phyloP scores from a whole-genome alignment of 2,329 filamentous ascomycete species.

The Teratosphaeria viscida region DNA sequence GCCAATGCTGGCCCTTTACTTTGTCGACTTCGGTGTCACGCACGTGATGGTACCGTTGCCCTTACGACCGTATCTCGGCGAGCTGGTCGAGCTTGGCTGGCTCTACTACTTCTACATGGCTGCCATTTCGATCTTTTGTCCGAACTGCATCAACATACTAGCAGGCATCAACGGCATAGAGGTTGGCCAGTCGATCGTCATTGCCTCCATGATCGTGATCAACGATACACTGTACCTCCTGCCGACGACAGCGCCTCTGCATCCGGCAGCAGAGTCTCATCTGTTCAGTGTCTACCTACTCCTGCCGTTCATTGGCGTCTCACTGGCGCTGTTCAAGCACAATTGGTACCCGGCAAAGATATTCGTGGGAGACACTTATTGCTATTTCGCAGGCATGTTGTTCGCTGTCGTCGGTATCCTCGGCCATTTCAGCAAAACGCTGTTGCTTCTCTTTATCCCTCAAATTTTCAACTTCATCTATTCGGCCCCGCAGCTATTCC shows the following conservation, averaged over 20 bases:
- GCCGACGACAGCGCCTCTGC: conserved; percentile 56
- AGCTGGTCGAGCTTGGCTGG: conserved; percentile 66
- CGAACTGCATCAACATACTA: conserved; percentile 99
- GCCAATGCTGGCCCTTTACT: conserved; percentile 91
- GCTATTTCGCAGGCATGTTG: conserved; percentile 98
- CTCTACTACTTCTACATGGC: conserved; percentile 96
- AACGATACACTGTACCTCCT: conserved; percentile 83
- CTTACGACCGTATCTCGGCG: conserved; percentile 72
- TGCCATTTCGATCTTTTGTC: conserved; percentile 89
- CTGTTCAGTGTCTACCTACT: conserved; percentile 93
- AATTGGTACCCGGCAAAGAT: conserved; percentile 95
- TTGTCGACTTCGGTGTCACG: conserved; percentile 96
- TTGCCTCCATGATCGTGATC: conserved; percentile 69
- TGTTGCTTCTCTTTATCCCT: conserved; percentile 79
- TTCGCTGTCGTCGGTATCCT: conserved; percentile 95
- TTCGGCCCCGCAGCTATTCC: conserved; percentile 83
- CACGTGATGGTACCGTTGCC: conserved; percentile 84
- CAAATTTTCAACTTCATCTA: conserved; percentile 97
- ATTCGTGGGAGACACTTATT: conserved; percentile 97
- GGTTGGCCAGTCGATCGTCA: conserved; percentile 84
- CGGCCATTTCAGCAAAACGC: conserved; percentile 95
- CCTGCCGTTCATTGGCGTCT: conserved; percentile 88
- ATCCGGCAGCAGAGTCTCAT: conserved; percentile 91
- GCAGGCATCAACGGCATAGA: conserved; percentile 98
- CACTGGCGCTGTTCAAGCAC: conserved; percentile 71